These are phyloP conservation scores for Magnusiomyces ingens DNA, from an alignment of 1,139 yeast species.

Conservation along the genomic window DNA sequence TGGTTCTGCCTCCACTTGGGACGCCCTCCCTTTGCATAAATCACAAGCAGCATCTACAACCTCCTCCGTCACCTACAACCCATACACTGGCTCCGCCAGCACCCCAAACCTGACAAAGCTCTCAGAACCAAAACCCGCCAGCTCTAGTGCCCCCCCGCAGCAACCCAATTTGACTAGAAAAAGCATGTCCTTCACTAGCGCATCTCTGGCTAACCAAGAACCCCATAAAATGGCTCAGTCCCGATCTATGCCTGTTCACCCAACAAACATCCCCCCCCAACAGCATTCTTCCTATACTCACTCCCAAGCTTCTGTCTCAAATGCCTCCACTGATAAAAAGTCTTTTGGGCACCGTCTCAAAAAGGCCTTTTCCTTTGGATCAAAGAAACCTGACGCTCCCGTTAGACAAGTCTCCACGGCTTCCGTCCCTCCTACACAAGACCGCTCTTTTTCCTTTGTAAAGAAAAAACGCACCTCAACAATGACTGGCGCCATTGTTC, in stretches of 20 bases:
- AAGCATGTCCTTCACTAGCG: background rate
- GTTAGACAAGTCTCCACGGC: conserved; percentile 8
- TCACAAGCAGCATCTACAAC: background rate
- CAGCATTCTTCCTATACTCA: conserved; percentile 2
- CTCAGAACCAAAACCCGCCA: too few relatives aligned
- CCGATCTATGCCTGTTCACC: conserved; percentile 9
- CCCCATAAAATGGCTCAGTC: background rate
- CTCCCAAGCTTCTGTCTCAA: background rate
- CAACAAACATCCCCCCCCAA: conserved; percentile 8
- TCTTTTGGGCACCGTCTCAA: conserved; percentile 21
- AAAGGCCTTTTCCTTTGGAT: conserved; percentile 25
- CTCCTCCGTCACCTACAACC: conserved; percentile 2
- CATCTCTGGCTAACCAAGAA: conserved; percentile 1
- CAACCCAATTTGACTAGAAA: too few relatives aligned
- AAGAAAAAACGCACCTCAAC: conserved; percentile 10
- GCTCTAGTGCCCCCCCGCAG: too few relatives aligned
- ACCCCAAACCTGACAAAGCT: background rate
- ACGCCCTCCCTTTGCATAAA: background rate
- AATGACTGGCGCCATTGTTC: conserved; percentile 6
- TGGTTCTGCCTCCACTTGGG: background rate
- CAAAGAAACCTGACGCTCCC: conserved; percentile 8
- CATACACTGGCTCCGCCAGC: conserved; percentile 4
- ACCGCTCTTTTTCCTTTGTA: conserved; percentile 1
- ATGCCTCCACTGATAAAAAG: conserved; percentile 7
- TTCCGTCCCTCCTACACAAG: conserved; percentile 4